Conservation (phyloP, 2,329 filamentous ascomycete species). For the Fusarium sp. region DNA sequence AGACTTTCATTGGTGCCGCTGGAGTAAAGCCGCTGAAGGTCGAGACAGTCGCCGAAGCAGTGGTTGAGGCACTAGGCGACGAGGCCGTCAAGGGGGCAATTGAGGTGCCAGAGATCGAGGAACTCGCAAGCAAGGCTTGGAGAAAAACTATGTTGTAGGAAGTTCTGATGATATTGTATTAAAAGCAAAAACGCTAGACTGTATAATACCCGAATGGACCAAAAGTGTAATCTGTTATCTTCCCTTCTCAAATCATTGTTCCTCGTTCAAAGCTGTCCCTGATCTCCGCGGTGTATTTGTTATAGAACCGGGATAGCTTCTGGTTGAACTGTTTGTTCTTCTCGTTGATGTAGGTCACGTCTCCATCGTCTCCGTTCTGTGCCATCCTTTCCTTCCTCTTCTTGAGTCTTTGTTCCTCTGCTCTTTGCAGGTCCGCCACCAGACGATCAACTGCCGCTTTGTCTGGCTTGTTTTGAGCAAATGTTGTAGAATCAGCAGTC, state of each 20-base stretch:
- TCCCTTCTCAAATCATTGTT: conserved; percentile 82
- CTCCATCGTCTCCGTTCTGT: conserved; percentile 85
- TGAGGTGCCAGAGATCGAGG: conserved; percentile 84
- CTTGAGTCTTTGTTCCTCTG: conserved; percentile 88
- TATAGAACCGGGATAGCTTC: conserved; percentile 95
- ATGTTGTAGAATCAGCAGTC: conserved; percentile 85
- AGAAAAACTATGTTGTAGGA: conserved; percentile 87
- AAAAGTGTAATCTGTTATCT: conserved; percentile 30
- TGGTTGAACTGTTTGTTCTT: conserved; percentile 99
- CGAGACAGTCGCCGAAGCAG: conserved; percentile 88
- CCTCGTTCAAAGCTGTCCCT: conserved; percentile 97
- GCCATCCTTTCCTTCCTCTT: conserved; percentile 86
- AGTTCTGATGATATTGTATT: conserved; percentile 25
- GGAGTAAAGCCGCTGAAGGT: conserved; percentile 90
- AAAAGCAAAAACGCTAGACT: conserved; percentile 51
- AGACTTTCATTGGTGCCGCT: conserved; percentile 83
- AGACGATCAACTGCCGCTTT: conserved; percentile 90
- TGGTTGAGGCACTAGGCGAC: conserved; percentile 88
- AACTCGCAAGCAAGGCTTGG: conserved; percentile 86
- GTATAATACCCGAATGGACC: conserved; percentile 50
- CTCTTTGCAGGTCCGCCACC: conserved; percentile 87
- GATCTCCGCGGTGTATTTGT: conserved; percentile 98
- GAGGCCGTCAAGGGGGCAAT: conserved; percentile 80
- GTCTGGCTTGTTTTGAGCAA: conserved; percentile 87
- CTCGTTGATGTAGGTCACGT: conserved; percentile 99